Conservation (phyloP, 345 rosid genomes). For the Erucastrum elatum region DNA sequence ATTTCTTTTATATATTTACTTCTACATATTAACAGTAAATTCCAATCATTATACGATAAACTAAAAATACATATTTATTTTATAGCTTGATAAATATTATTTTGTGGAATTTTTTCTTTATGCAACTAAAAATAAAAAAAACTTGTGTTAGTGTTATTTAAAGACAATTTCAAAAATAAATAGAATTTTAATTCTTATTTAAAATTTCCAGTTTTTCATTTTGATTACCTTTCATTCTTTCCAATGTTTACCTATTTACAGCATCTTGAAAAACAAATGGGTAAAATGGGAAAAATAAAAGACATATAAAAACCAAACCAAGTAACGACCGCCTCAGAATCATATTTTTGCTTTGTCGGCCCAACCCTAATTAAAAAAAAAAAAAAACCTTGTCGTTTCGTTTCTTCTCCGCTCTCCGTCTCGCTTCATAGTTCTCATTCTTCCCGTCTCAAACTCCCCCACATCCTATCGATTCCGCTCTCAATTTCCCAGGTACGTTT, state of each 20-base stretch:
- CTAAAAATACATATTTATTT: too few species aligned
- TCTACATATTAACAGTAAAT: too few species aligned
- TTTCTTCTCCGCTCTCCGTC: conserved; percentile 7
- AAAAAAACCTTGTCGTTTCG: background rate
- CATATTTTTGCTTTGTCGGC: background rate
- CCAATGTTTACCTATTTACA: background rate
- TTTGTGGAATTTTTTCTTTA: too few species aligned
- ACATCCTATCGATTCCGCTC: background rate
- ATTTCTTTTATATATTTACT: background rate
- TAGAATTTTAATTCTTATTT: too few species aligned
- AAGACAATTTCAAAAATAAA: too few species aligned
- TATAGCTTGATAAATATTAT: too few species aligned
- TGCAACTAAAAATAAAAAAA: too few species aligned
- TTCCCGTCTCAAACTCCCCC: background rate
- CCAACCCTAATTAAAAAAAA: conserved; percentile 25
- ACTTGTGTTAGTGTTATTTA: too few species aligned
- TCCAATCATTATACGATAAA: too few species aligned
- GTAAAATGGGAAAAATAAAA: background rate
- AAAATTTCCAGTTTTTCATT: too few species aligned
- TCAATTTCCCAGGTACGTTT: conserved; percentile 27
- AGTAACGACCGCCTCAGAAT: background rate
- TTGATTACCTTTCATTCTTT: background rate
- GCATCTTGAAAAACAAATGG: too few species aligned
- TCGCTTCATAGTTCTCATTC: conserved; percentile 16
- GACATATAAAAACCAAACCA: background rate